Evolutionary conservation across 2,329 filamentous ascomycete genomes (phyloP), one percentile per base, ranked within the genome.

Genomic region (Aspergillus clavatus): DNA sequence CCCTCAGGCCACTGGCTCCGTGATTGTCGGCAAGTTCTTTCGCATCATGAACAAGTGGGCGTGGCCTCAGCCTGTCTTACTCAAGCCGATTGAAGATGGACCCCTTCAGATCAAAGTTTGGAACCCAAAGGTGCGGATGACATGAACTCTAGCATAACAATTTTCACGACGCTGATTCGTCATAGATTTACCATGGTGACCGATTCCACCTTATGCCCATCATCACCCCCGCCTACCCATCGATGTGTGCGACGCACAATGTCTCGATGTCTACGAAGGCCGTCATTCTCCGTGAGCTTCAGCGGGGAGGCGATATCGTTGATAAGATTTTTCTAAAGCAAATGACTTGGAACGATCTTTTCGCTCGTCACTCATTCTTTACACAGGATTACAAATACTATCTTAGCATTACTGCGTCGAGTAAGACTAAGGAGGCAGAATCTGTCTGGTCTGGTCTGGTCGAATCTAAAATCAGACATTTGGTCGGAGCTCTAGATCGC

Each of bases 241-340:
- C 89, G 40, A 97, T 96, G 90, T 97, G 93, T 66, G 86, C 93
- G 1, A 97, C 93, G 0, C 93, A 95, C 73, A 97, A 95, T 60
- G 84, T 98, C 49, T 90, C 87, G 3, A 76, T 81, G 53, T 97
- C 91, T 1, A 94, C 89, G 1, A 88, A 89, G 73, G 74, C 80
- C 5, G 82, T 96, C 40, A 89, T 98, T 60, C 80, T 89, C 54
- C 79, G 83, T 38, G 93, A 98, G 63, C 79, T 97, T 16, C 77
- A 84, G 52, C 82, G 87, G 28, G 93, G 84, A 4, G 80, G 84
- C 41, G 77, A 87, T 41, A 84, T 96, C 43, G 82, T 89, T 7
- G 83, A 87, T 51, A 81, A 82, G 56, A 94, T 98, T 50, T 85
- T 91, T 69, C 66, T 78, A 24, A 87, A 86, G 45, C 86, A 86